These are phyloP conservation scores for Neoarthrinium moseri DNA, from an alignment of 2,329 filamentous ascomycete genomes.

Conservation along the genomic window DNA sequence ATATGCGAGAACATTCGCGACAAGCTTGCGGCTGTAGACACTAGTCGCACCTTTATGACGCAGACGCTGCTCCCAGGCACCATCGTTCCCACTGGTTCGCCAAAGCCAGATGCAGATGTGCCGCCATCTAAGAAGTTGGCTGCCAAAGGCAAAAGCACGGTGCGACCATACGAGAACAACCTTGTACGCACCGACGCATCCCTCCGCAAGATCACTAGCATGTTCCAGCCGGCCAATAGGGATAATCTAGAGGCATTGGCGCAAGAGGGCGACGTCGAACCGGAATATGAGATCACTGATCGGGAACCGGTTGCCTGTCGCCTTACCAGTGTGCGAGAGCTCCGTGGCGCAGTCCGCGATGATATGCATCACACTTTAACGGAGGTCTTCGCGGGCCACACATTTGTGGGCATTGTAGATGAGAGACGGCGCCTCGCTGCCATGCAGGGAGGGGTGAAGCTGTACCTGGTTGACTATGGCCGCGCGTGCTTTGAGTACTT, in stretches of 20 bases:
- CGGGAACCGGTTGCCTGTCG: constrained; percentile 69
- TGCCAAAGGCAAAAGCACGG: constrained; percentile 38
- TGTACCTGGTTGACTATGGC: constrained; percentile 92
- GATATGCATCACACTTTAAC: constrained; percentile 82
- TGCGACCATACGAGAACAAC: constrained; percentile 76
- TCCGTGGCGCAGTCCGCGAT: constrained; percentile 78
- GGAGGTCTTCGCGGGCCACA: constrained; percentile 83
- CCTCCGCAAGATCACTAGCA: constrained; percentile 91
- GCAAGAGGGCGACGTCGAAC: constrained; percentile 33
- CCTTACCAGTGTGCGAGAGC: constrained; percentile 80
- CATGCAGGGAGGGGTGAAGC: constrained; percentile 87
- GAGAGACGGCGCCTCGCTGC: constrained; percentile 83
- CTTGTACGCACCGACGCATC: constrained; percentile 87
- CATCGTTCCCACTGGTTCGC: constrained; percentile 25
- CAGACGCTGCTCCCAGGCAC: constrained; percentile 83
- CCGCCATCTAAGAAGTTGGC: constrained; percentile 30
- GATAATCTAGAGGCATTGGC: constrained; percentile 29
- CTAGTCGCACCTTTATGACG: constrained; percentile 90
- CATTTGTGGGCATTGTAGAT: constrained; percentile 92
- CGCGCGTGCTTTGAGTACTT: constrained; percentile 85
- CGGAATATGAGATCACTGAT: constrained; percentile 66
- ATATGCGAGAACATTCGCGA: constrained; percentile 79
- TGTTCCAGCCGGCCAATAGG: constrained; percentile 66
- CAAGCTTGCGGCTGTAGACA: constrained; percentile 83
- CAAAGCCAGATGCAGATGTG: constrained; percentile 25